These are phyloP conservation scores for Mucuna pruriens DNA, from an alignment of 306 rosid genomes.

Conservation along the genomic window DNA sequence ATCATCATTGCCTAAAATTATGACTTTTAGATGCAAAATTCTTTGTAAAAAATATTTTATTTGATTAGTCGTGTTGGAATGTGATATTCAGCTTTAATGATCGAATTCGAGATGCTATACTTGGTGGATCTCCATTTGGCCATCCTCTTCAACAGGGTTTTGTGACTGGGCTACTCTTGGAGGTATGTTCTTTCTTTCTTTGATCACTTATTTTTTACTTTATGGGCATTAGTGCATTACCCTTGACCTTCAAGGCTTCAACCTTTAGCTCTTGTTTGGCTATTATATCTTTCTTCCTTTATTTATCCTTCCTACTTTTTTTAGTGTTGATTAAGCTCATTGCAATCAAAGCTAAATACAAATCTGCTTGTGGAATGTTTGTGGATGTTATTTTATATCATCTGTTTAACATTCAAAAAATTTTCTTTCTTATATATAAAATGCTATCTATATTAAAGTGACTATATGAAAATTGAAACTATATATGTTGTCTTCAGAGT, in stretches of 20 bases:
- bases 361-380: background rate
- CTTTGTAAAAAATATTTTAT: slow-evolving; percentile 25
- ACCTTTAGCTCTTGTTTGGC: background rate
- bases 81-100: slow-evolving; percentile 77
- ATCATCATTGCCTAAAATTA: background rate
- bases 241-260: slow-evolving; percentile 35
- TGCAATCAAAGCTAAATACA: slow-evolving; percentile 10
- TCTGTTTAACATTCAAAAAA: background rate
- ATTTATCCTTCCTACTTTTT: slow-evolving; percentile 3
- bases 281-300: slow-evolving; percentile 20
- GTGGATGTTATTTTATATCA: slow-evolving; percentile 5
- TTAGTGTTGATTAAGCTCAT: background rate
- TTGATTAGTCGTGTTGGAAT: slow-evolving; percentile 34
- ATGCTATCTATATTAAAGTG: background rate
- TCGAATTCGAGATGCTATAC: slow-evolving; percentile 91
- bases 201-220: background rate
- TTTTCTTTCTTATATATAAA: background rate
- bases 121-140: slow-evolving; percentile 99
- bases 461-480: background rate
- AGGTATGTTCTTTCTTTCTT: slow-evolving; percentile 51
- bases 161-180: slow-evolving; percentile 78
- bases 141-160: slow-evolving; percentile 98
- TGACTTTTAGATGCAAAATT: slow-evolving; percentile 18
- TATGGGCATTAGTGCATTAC: background rate
- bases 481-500: background rate